Evolutionary conservation across 306 rosid species (phyloP).

Genomic region (Psophocarpus tetragonolobus): DNA sequence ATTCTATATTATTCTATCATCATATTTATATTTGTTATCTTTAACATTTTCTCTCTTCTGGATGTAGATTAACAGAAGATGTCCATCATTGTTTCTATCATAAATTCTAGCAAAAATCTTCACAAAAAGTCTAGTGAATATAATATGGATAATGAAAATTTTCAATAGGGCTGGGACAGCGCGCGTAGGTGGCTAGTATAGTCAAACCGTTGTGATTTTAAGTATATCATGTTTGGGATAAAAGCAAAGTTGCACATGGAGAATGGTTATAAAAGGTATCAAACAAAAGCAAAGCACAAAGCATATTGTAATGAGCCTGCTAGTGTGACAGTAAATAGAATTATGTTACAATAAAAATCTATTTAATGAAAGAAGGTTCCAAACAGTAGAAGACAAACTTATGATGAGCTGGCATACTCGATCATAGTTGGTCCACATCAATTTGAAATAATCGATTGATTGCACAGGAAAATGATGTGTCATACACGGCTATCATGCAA

Average conservation of each 20-base stretch:
- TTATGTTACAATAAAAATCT: not conserved
- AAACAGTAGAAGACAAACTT: slow-evolving; percentile 25
- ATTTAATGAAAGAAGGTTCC: slow-evolving; percentile 1
- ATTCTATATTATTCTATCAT: not conserved
- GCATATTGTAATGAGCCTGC: not conserved
- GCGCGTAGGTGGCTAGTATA: not conserved
- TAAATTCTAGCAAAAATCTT: not conserved
- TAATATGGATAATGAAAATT: not conserved
- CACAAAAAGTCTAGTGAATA: not conserved
- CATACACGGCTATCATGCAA: slow-evolving; percentile 11
- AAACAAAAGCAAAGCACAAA: slow-evolving; percentile 24
- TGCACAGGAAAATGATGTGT: slow-evolving; percentile 44
- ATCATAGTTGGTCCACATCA: slow-evolving; percentile 36
- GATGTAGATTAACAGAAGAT: not conserved
- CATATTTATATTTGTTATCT: too few relatives aligned
- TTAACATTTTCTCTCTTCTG: not conserved
- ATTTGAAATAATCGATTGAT: slow-evolving; percentile 23
- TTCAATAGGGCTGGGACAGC: not conserved
- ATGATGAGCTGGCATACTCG: slow-evolving; percentile 3
- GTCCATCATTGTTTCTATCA: not conserved
- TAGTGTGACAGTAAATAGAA: not conserved
- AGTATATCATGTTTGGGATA: slow-evolving; percentile 21
- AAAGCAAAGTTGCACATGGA: slow-evolving; percentile 48
- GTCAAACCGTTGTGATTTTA: not conserved
- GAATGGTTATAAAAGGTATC: slow-evolving; percentile 29